Evolutionary conservation across 129 eudicot genomes (phyloP).

Genomic region (Cynara cardunculus): DNA sequence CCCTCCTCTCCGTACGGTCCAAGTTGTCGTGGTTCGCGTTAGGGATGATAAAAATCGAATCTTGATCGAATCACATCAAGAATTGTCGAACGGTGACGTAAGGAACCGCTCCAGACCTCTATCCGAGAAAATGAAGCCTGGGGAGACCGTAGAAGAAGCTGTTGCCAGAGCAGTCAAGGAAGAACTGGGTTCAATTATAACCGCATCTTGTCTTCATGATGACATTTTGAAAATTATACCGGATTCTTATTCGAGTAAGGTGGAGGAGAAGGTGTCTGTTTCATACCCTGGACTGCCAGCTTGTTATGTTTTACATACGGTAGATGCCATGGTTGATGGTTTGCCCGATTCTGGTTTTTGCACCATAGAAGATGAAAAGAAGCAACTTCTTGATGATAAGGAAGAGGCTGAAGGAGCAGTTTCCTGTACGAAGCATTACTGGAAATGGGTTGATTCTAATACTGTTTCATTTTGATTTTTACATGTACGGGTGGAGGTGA

Average conservation of each 20-base stretch:
- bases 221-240: conserved; percentile 42
- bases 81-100: conserved; percentile 63
- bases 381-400: conserved; percentile 36
- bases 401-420: too few relatives aligned
- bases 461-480: conserved; percentile 19
- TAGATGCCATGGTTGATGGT: too few relatives aligned
- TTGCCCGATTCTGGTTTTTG: conserved; percentile 68
- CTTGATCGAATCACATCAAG: conserved; percentile 82
- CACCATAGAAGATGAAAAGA: conserved; percentile 65
- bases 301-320: conserved; percentile 75
- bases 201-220: too few relatives aligned
- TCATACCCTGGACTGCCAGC: conserved; percentile 98
- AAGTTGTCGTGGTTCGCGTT: conserved; percentile 60
- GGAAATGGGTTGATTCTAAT: conserved; percentile 80
- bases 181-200: conserved; percentile 84
- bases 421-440: conserved; percentile 67
- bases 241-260: conserved; percentile 56
- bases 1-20: too few relatives aligned
- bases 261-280: too few relatives aligned
- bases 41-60: conserved; percentile 26
- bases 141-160: too few relatives aligned
- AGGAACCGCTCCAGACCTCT: too few relatives aligned
- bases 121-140: conserved; percentile 94
- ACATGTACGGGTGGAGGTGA: too few relatives aligned
- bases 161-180: conserved; percentile 73